Base-by-base conservation (phyloP, 345 rosid genomes). In the Angophora floribunda region DNA sequence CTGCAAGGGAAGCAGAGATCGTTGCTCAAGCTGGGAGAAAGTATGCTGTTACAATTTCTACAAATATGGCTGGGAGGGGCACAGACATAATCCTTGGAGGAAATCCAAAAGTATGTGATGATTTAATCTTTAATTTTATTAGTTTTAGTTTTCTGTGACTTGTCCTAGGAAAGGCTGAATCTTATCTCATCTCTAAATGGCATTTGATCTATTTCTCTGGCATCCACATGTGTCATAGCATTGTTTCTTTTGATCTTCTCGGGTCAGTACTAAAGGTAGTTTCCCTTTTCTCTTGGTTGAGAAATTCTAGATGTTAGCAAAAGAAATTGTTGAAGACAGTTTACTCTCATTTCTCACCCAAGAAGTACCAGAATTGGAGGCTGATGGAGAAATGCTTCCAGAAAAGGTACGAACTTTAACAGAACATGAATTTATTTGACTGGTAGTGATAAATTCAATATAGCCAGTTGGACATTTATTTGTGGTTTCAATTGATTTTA, bases 31-130 rank as follows among this genome's bases (percentile, higher is more conserved):
- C 99, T 61, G 99, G 99, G 90, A 52, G 97, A 90, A 95, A 96
- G 91, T 93, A 93, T 93, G 98, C 99, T 90, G 95, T 97, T 90
- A 97, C 99, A 87, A 94, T 97, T 89, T 96, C 99, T 87, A 97
- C 99, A 89, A 97, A 97, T 92, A 96, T 97, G 99, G 99, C 99
- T 90, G 99, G 99, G 87, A 95, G 99, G 90, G 99, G 99, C 87
- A 97, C 99, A 50, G 99, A 97, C 89, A 96, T 97, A 90, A 97
- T 97, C 90, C 93, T 97, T 80, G 99, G 99, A 87, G 99, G 99
- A 93, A 97, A 96, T 90, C 97, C 99, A 63, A 96, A 95, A 91
- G 99, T 97, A 94, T 82, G 93, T 87, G 13, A 51, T 11, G 87
- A 47, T 36, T 36, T 26, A 88, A 61, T 85, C 88, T n/a, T 55